Percentiles rank a stretch among this genome's conserved stretches.
Conservation (phyloP, 2,329 filamentous ascomycete species). For the Cladobotryum protrusum region DNA sequence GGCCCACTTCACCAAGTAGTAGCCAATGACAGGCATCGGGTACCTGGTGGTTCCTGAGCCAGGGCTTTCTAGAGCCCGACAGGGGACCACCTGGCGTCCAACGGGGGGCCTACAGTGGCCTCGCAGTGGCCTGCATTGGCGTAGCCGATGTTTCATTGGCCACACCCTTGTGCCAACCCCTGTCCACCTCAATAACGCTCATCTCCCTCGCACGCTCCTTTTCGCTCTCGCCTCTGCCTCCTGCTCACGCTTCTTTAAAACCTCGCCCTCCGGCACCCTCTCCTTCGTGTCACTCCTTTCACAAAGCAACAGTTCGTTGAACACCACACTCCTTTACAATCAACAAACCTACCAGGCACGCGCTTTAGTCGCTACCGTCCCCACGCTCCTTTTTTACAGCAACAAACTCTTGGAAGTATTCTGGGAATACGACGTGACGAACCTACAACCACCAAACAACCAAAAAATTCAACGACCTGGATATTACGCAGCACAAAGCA, state of each 20-base stretch:
- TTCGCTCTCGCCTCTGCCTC: conserved; percentile 7
- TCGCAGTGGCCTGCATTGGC: no score
- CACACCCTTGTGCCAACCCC: background rate
- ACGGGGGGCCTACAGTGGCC: background rate
- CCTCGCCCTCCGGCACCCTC: conserved; percentile 14
- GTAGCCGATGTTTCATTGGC: background rate
- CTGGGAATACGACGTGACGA: conserved; percentile 12
- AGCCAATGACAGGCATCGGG: conserved; percentile 9
- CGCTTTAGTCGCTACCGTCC: conserved; percentile 8
- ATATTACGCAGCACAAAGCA: no score
- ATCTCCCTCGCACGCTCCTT: conserved; percentile 13
- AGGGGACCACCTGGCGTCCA: background rate
- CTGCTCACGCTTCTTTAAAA: conserved; percentile 4
- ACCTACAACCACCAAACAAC: background rate
- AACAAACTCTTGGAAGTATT: conserved; percentile 11
- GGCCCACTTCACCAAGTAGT: no score
- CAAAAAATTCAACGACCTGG: no score
- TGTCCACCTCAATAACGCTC: conserved; percentile 16
- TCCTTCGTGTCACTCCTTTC: conserved; percentile 20
- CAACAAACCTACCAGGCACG: conserved; percentile 3
- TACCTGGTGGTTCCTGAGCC: conserved; percentile 13
- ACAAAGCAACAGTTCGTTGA: conserved; percentile 10
- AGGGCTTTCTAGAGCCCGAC: background rate
- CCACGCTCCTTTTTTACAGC: conserved; percentile 10
- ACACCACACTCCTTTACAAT: conserved; percentile 11